A percentile compares a stretch with the other conserved stretches of the same genome.
These are phyloP conservation scores for Rutstroemia sp. DNA, from an alignment of 2,329 filamentous ascomycete genomes.

Conservation along the genomic window DNA sequence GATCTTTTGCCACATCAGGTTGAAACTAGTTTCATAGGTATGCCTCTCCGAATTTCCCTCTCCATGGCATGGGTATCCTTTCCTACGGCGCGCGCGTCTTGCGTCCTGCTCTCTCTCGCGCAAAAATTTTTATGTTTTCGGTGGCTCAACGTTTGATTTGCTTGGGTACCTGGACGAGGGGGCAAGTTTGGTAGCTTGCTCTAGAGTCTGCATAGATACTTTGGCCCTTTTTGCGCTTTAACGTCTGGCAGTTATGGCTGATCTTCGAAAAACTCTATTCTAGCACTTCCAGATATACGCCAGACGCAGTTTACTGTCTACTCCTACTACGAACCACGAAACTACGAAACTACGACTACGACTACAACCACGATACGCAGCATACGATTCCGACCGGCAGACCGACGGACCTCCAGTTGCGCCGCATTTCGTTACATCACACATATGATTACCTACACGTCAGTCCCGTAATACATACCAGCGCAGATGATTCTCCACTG, in stretches of 20 bases:
- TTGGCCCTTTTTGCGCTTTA: neutral
- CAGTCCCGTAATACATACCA: slow-evolving; percentile 23
- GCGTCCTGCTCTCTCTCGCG: too few species aligned
- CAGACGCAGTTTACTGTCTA: neutral
- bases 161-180: too few species aligned
- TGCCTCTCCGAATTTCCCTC: too few species aligned
- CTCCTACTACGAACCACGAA: too few species aligned
- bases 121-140: too few species aligned
- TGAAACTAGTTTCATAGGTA: neutral
- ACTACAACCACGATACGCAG: neutral
- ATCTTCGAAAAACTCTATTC: slow-evolving; percentile 9
- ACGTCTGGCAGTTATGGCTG: neutral
- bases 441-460: slow-evolving; percentile 23
- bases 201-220: too few species aligned
- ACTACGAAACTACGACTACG: neutral
- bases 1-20: neutral
- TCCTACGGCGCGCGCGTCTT: too few species aligned
- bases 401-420: slow-evolving; percentile 15
- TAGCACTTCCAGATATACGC: neutral
- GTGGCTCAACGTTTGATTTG: too few species aligned
- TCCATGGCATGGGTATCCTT: too few species aligned
- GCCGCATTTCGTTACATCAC: slow-evolving; percentile 18
- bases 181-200: too few species aligned
- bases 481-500: slow-evolving; percentile 25
- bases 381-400: neutral